These are phyloP conservation scores for Cystobasidiaceae sp. DNA, from an alignment of 1,284 basidiomycete genomes.

Conservation along the genomic window DNA sequence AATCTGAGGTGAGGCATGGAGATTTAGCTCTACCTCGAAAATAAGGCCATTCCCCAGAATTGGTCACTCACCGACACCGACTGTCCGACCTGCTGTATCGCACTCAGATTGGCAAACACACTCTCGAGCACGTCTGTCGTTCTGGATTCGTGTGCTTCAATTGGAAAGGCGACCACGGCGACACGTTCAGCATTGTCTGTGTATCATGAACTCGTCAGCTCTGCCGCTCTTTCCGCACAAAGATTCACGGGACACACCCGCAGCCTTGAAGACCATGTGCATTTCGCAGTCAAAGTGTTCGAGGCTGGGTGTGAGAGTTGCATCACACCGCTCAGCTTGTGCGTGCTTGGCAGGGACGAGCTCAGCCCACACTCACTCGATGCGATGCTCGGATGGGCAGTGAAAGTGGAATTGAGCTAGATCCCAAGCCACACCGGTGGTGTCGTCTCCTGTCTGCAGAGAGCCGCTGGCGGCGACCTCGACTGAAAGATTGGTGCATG, in stretches of 20 bases:
- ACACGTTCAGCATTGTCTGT: not conserved
- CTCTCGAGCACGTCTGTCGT: not conserved
- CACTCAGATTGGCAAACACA: not conserved
- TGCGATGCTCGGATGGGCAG: conserved; percentile 2
- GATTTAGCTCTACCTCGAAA: not conserved
- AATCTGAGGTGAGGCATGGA: conserved; percentile 14
- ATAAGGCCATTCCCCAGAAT: no score
- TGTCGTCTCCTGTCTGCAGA: not conserved
- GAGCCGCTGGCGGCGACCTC: conserved; percentile 5
- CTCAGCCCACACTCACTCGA: not conserved
- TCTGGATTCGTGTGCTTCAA: not conserved
- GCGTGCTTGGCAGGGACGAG: not conserved
- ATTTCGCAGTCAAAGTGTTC: conserved; percentile 6
- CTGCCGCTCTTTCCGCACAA: no score
- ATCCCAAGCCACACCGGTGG: not conserved
- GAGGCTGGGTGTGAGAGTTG: not conserved
- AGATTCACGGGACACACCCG: no score
- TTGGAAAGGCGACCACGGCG: conserved; percentile 3
- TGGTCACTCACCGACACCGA: not conserved
- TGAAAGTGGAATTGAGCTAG: conserved; percentile 21
- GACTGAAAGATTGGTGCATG: not conserved
- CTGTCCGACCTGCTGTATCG: not conserved
- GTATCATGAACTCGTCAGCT: no score
- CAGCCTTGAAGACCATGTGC: conserved; percentile 10
- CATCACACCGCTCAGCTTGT: no score